Base-by-base conservation (phyloP, 2,329 filamentous ascomycete species). In the Herpotrichia juniperi region DNA sequence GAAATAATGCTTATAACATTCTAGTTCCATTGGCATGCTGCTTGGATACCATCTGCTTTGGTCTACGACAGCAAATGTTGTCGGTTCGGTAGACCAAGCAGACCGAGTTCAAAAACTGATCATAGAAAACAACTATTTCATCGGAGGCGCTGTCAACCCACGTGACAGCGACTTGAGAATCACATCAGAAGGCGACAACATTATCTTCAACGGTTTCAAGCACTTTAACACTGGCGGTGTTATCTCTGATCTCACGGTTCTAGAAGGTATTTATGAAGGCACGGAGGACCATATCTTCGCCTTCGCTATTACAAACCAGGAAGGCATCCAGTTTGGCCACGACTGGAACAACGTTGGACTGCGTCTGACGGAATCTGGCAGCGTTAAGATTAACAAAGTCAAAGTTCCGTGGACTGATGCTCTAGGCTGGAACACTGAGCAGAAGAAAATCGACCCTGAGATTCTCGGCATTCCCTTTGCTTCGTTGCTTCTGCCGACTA, bases 171-270 rank as follows among this genome's bases (percentile, higher is more conserved):
- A 88, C 58, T 69, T 87, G 8, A 81, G 77, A 25, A 84, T 87
- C 54, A 83, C 76, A 0, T 68, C 76, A 1, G 76, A 83, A 1
- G 83, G 81, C 1, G 80, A 84, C 3, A 72, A 79, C 2, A 67
- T 88, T 12, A 66, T 85, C 2, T 88, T 86, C 68, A 82, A 83
- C 51, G 85, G 86, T 1, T 79, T 78, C 69, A 89, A 89, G 68
- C 78, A 82, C 70, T 88, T 88, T 76, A 88, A 86, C 63, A 89
- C 86, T 0, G 86, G 86, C 0, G 86, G 85, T 22, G 85, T 87
- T 0, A 77, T 89, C 2, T 87, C 84, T 0, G 86, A 89, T 52
- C 71, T 88, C 17, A 87, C 85, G 0, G 83, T 88, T 0, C 77
- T 89, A 0, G 86, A 89, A 60, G 86, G 86, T 17, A 81, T 84